phyloP scores from a whole-genome alignment of 768 basidiomycete genomes.

The Lentinus brumalis region DNA sequence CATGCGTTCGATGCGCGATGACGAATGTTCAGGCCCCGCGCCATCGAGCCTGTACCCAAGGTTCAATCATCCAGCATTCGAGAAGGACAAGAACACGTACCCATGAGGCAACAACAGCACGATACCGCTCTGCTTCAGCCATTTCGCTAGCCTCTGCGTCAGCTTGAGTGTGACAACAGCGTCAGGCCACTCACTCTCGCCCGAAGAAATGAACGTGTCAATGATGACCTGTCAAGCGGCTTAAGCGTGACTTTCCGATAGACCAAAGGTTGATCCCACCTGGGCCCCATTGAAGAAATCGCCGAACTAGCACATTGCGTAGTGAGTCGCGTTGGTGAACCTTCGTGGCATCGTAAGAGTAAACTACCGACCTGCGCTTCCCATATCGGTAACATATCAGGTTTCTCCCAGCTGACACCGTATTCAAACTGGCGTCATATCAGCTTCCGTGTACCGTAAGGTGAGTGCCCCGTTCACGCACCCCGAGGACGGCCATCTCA shows the following conservation, averaged over 20 bases:
- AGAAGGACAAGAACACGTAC: constrained; percentile 16
- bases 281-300: constrained; percentile 94
- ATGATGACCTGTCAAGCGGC: constrained; percentile 64
- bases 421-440: constrained; percentile 70
- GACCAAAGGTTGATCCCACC: constrained; percentile 31
- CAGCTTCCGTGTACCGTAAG: constrained; percentile 1
- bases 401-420: constrained; percentile 87
- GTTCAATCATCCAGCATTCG: not conserved
- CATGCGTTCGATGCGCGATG: constrained; percentile 85
- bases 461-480: constrained; percentile 38
- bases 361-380: constrained; percentile 71
- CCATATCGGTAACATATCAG: constrained; percentile 83
- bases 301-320: constrained; percentile 57
- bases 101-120: constrained; percentile 88
- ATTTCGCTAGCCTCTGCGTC: constrained; percentile 64
- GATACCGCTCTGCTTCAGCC: constrained; percentile 89
- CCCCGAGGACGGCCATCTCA: constrained; percentile 87
- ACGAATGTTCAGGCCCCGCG: constrained; percentile 93
- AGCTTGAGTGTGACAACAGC: constrained; percentile 1
- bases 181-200: constrained; percentile 64
- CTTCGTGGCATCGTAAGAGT: not conserved
- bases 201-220: constrained; percentile 84
- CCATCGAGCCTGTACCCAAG: constrained; percentile 58
- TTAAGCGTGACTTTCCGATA: not conserved
- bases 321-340: constrained; percentile 3